Evolutionary conservation across 495 filamentous ascomycete genomes (phyloP).

Genomic region (Entonaema liquescens): DNA sequence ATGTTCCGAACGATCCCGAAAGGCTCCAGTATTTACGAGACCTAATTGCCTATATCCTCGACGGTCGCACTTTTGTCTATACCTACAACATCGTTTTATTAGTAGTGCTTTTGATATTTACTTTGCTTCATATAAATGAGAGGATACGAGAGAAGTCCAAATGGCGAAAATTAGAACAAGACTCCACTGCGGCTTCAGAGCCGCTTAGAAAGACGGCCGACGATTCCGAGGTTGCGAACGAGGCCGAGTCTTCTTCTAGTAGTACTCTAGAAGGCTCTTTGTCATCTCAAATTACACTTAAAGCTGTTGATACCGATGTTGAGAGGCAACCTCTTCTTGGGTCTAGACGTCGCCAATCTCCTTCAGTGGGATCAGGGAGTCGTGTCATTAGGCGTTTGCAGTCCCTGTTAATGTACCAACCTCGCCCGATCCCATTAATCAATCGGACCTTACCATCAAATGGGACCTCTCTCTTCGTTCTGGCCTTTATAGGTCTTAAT

Average conservation of each 20-base stretch:
- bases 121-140: slow-evolving; percentile 43
- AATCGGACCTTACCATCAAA: slow-evolving; percentile 65
- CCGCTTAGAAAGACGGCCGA: slow-evolving; percentile 17
- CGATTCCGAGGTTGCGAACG: slow-evolving; percentile 21
- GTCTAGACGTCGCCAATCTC: slow-evolving; percentile 14
- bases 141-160: slow-evolving; percentile 27
- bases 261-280: slow-evolving; percentile 40
- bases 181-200: slow-evolving; percentile 1
- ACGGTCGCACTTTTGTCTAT: slow-evolving; percentile 46
- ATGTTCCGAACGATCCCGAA: slow-evolving; percentile 43
- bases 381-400: slow-evolving; percentile 25
- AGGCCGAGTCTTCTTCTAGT: slow-evolving; percentile 38
- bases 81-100: slow-evolving; percentile 51
- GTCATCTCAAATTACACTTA: slow-evolving; percentile 32
- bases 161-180: slow-evolving; percentile 35
- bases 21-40: slow-evolving; percentile 46
- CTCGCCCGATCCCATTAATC: slow-evolving; percentile 60
- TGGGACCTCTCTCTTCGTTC: slow-evolving; percentile 58
- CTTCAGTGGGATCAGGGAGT: background rate
- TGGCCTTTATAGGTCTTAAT: slow-evolving; percentile 61
- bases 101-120: slow-evolving; percentile 39
- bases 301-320: slow-evolving; percentile 29
- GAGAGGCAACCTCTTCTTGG: slow-evolving; percentile 42
- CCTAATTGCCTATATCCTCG: slow-evolving; percentile 45
- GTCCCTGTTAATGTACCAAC: slow-evolving; percentile 61